A percentile compares a stretch with the other conserved stretches of the same genome.
phyloP scores from a whole-genome alignment of 2,329 filamentous ascomycete genomes.

The Cladosporium sp. region DNA sequence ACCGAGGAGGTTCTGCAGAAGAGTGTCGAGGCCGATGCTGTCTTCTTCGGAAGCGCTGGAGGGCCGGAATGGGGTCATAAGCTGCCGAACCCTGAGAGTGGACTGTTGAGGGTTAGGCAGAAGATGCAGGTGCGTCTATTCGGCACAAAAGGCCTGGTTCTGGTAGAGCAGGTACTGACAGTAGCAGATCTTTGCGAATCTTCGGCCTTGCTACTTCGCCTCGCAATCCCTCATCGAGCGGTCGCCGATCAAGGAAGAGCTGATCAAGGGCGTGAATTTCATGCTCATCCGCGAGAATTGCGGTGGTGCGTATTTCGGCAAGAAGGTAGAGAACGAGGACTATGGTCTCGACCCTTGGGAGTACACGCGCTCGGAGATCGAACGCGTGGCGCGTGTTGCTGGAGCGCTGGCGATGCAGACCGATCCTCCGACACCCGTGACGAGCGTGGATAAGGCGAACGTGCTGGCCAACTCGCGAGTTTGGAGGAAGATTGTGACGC shows the following conservation, averaged over 20 bases:
- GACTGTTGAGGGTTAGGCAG: constrained; percentile 36
- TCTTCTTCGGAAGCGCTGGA: constrained; percentile 45
- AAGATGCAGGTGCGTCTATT: constrained; percentile 32
- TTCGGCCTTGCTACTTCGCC: constrained; percentile 45
- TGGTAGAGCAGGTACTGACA: neutral
- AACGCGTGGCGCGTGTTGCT: constrained; percentile 43
- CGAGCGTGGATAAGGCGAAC: constrained; percentile 49
- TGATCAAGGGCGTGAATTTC: constrained; percentile 43
- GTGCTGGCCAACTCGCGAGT: constrained; percentile 47
- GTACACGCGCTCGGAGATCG: constrained; percentile 42
- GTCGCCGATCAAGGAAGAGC: constrained; percentile 41
- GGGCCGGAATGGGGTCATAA: constrained; percentile 42
- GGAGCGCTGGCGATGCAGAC: constrained; percentile 38
- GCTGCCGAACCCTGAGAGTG: constrained; percentile 42
- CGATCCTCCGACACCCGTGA: constrained; percentile 37
- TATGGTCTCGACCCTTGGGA: constrained; percentile 45
- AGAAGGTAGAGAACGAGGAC: constrained; percentile 40
- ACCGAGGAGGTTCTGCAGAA: constrained; percentile 40
- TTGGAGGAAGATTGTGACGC: constrained; percentile 41
- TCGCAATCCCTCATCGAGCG: constrained; percentile 34
- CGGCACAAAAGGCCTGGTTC: neutral
- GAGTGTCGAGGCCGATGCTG: constrained; percentile 38
- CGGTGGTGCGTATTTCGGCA: constrained; percentile 46
- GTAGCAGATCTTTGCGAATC: constrained; percentile 41
- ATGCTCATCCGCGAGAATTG: constrained; percentile 47